Base-by-base conservation (phyloP, 768 basidiomycete species). In the Mycena epipterygia region DNA sequence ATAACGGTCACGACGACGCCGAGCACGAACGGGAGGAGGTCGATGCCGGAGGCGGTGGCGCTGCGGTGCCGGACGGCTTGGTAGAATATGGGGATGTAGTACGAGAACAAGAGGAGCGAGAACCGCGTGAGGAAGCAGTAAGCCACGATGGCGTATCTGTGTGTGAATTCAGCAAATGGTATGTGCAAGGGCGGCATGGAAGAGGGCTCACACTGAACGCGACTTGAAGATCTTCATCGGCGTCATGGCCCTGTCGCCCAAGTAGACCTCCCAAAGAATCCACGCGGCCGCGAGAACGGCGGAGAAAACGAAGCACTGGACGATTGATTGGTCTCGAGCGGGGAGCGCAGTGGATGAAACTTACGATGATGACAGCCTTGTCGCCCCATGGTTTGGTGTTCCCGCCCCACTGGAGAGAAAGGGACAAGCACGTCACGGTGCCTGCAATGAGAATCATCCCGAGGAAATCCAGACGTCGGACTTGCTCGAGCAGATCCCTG, bases 331-430 rank as follows among this genome's bases (percentile, higher is more conserved):
- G 39, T 25, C 12, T 12, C 65, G 67, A 27, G 39, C 46, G 35
- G 32, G 16, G 39, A 48, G 44, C 33, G 11, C 9, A 67, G n/a
- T 49, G 12, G 46, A 46, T 8, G 13, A 25, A 27, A 74, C 71
- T 5, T 39, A 76, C 68, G 51, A 62, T 56, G 61, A 79, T 72
- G 53, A 72, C 66, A 27, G 48, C 67, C 32, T 35, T 21, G 63
- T 71, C 35, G 44, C 70, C 73, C 87, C 87, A 88, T 0, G 83
- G 74, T 70, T 84, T 83, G 23, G 78, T 73, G 71, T 83, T 82
- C 0, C 86, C 86, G 23, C 85, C 86, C 83, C 84, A 85, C 62
- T 85, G 82, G 2, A 87, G 75, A 2, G 86, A 80, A 11, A 87
- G 77, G 21, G 86, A 76, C 16, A 86, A 74, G 46, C 75, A 78